Evolutionary conservation across 257 asterid genomes (phyloP).

Genomic region (Ehretia macrophylla): DNA sequence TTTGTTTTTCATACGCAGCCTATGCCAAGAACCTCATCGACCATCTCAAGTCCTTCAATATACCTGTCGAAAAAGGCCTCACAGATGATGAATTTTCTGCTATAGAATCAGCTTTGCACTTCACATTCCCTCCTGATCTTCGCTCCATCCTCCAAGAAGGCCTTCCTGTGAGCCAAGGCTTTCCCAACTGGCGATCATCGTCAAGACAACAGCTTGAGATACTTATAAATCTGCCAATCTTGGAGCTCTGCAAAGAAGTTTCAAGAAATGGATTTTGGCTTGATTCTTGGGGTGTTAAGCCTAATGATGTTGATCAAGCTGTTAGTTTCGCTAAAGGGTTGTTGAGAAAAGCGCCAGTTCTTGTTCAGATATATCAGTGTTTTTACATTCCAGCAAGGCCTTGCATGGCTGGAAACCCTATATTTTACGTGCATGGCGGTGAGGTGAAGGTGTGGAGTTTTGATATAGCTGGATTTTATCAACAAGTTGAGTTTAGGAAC

Average conservation of each 20-base stretch:
- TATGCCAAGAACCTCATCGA: constrained; percentile 67
- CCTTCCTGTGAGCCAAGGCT: constrained; percentile 72
- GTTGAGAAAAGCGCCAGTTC: constrained; percentile 42
- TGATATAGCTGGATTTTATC: constrained; percentile 71
- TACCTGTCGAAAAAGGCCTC: constrained; percentile 67
- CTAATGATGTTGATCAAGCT: constrained; percentile 44
- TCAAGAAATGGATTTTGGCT: constrained; percentile 50
- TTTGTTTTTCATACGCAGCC: constrained; percentile 88
- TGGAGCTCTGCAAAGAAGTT: constrained; percentile 52
- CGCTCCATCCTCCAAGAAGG: constrained; percentile 84
- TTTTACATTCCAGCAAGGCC: constrained; percentile 70
- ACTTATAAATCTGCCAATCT: constrained; percentile 38
- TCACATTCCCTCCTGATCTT: constrained; percentile 82
- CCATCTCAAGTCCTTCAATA: constrained; percentile 42
- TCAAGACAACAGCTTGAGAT: constrained; percentile 61
- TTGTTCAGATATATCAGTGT: constrained; percentile 60
- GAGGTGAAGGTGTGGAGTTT: constrained; percentile 61
- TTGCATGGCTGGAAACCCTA: constrained; percentile 74
- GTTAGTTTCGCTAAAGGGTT: constrained; percentile 32
- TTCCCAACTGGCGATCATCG: constrained; percentile 86
- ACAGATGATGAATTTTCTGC: constrained; percentile 55
- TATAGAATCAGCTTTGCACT: constrained; percentile 42
- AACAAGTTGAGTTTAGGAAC: constrained; percentile 27
- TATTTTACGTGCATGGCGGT: constrained; percentile 64
- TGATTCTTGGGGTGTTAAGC: constrained; percentile 62